phyloP scores from a whole-genome alignment of 192 early-diverging fungal genomes.

The Podila epicladia region DNA sequence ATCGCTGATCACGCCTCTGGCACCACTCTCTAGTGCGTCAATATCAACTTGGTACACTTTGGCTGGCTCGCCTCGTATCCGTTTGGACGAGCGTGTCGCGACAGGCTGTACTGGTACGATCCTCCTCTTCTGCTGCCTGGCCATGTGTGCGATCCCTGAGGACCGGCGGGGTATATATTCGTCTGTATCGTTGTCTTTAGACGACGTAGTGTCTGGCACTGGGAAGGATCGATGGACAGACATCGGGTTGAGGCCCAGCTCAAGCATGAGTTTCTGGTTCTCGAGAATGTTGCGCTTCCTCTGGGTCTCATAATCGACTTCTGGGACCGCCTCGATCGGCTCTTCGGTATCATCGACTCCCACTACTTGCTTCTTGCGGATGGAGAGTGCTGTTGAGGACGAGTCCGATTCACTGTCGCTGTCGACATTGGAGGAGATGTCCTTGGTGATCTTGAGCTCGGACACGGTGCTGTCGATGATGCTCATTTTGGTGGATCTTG shows the following conservation, averaged over 20 bases:
- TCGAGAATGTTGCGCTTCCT: slow-evolving; percentile 53
- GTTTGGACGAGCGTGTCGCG: slow-evolving; percentile 26
- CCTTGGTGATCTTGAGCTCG: not conserved
- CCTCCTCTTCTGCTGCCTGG: not conserved
- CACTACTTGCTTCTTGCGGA: not conserved
- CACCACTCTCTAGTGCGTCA: slow-evolving; percentile 31
- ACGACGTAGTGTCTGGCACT: not conserved
- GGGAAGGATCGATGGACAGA: not conserved
- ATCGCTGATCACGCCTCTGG: not conserved
- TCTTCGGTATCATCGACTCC: not conserved
- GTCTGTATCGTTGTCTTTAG: slow-evolving; percentile 12
- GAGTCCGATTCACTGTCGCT: not conserved
- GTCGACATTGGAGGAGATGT: not conserved
- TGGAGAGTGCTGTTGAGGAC: not conserved
- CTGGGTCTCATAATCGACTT: slow-evolving; percentile 53
- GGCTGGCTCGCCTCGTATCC: slow-evolving; percentile 46
- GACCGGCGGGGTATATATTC: not conserved
- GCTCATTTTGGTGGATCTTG: not conserved
- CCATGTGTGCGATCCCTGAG: not conserved
- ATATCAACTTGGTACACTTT: slow-evolving; percentile 16
- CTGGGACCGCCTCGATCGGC: not conserved
- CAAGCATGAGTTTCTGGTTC: slow-evolving; percentile 52
- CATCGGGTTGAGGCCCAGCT: slow-evolving; percentile 47
- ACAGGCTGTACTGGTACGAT: not conserved
- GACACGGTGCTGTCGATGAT: not conserved